These are phyloP conservation scores for Pachysandra terminalis DNA, from an alignment of 164 flowering plant genomes.

Conservation along the genomic window DNA sequence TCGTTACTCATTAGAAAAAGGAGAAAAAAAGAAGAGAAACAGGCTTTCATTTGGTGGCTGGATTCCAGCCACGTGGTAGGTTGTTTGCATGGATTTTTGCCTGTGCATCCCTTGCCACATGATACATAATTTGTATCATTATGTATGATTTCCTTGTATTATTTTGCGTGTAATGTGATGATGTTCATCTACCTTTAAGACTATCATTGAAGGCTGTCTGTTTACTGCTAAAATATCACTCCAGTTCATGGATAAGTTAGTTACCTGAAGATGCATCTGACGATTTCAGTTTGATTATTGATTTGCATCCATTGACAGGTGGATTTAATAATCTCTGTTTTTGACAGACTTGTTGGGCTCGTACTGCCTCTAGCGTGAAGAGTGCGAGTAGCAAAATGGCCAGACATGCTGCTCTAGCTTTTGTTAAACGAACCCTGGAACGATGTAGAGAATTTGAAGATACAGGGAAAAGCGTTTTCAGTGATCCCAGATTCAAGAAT, in stretches of 20 bases:
- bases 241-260: neutral
- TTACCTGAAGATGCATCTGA: neutral
- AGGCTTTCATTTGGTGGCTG: too few species aligned
- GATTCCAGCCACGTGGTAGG: too few species aligned
- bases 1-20: too few species aligned
- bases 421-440: slow-evolving; percentile 55
- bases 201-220: neutral
- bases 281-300: neutral
- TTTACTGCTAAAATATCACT: neutral
- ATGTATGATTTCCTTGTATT: too few species aligned
- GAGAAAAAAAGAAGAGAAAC: too few species aligned
- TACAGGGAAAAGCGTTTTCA: slow-evolving; percentile 75
- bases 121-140: too few species aligned
- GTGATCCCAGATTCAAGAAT: slow-evolving; percentile 53
- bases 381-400: slow-evolving; percentile 56
- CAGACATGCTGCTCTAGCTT: slow-evolving; percentile 70
- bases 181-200: neutral
- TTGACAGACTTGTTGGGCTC: slow-evolving; percentile 57
- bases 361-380: slow-evolving; percentile 57
- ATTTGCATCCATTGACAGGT: slow-evolving; percentile 2
- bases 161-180: too few species aligned
- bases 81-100: too few species aligned
- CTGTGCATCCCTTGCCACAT: too few species aligned
- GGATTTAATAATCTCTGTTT: slow-evolving; percentile 5
- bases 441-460: slow-evolving; percentile 55